These are phyloP conservation scores for Leptodermis oblonga DNA, from an alignment of 257 asterid species.

Conservation along the genomic window DNA sequence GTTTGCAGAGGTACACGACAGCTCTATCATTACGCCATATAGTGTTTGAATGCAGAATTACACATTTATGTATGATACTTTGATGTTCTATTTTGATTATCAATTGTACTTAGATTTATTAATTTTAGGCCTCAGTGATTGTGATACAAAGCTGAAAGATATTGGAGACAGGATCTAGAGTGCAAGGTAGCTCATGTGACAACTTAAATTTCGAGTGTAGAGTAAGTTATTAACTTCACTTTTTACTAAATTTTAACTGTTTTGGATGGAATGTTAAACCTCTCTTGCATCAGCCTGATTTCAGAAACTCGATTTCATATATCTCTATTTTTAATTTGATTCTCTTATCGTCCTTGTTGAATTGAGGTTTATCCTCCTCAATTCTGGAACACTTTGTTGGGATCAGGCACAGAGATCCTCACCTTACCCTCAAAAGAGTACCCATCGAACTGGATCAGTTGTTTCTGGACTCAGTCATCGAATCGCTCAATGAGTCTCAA, in stretches of 20 bases:
- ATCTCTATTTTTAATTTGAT: conserved; percentile 28
- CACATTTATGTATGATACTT: background rate
- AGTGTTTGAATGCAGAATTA: background rate
- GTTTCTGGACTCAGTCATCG: conserved; percentile 40
- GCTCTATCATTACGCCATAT: background rate
- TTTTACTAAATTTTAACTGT: background rate
- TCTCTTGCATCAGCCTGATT: no score
- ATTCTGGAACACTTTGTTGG: conserved; percentile 27
- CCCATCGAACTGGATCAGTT: conserved; percentile 36
- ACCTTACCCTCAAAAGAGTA: conserved; percentile 28
- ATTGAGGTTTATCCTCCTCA: no score
- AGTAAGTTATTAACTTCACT: background rate
- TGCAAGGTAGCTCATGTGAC: conserved; percentile 7
- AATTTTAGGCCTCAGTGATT: conserved; percentile 8
- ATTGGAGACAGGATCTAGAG: conserved; percentile 11
- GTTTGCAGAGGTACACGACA: no score
- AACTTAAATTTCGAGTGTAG: no score
- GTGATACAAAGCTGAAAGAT: conserved; percentile 11
- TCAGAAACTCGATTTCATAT: no score
- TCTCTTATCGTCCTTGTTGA: conserved; percentile 23
- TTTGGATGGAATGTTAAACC: conserved; percentile 18
- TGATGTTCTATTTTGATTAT: background rate
- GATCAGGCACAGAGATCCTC: conserved; percentile 26
- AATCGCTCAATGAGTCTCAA: conserved; percentile 37
- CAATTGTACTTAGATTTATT: background rate